Evolutionary conservation across 2,329 filamentous ascomycete species (phyloP), one percentile per base, ranked within the genome.

Genomic region (Sarocladium oryzae): DNA sequence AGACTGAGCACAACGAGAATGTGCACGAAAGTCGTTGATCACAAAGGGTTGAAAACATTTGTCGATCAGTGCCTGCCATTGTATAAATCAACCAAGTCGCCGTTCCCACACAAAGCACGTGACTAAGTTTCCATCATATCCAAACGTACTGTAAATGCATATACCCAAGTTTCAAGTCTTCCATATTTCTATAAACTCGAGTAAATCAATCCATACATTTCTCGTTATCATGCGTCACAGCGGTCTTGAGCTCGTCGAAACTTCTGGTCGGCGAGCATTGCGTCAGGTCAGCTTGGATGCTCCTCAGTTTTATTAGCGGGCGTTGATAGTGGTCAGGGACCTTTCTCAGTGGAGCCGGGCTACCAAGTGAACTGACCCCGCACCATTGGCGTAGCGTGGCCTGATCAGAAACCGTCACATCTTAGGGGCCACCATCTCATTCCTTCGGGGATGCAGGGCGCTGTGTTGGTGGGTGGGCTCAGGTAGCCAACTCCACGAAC

Each of bases 1-100:
- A 41, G 37, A n/a, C 37, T 23, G 37, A 41, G 37, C 37, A 41
- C n/a, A 41, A 16, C 21, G 37, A 41, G 37, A 41, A 41, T 41
- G 20, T 41, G n/a, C 18, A 41, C 5, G 37, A 32, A 13, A 32
- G 28, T 7, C 28, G 13, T 7, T 32, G 28, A 32, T 32, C n/a
- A n/a, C n/a, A n/a, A n/a, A n/a, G n/a, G n/a, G n/a, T n/a, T n/a
- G n/a, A n/a, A n/a, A n/a, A n/a, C n/a, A n/a, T n/a, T n/a, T n/a
- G n/a, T n/a, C n/a, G n/a, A n/a, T n/a, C n/a, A n/a, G n/a, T n/a
- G n/a, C n/a, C n/a, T n/a, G n/a, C n/a, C n/a, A n/a, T n/a, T n/a
- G n/a, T n/a, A n/a, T n/a, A n/a, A n/a, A n/a, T n/a, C n/a, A n/a
- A n/a, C n/a, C n/a, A n/a, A n/a, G n/a, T n/a, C n/a, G n/a, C n/a